phyloP scores from a whole-genome alignment of 805 yeast species.

The Lachancea lanzarotensis region DNA sequence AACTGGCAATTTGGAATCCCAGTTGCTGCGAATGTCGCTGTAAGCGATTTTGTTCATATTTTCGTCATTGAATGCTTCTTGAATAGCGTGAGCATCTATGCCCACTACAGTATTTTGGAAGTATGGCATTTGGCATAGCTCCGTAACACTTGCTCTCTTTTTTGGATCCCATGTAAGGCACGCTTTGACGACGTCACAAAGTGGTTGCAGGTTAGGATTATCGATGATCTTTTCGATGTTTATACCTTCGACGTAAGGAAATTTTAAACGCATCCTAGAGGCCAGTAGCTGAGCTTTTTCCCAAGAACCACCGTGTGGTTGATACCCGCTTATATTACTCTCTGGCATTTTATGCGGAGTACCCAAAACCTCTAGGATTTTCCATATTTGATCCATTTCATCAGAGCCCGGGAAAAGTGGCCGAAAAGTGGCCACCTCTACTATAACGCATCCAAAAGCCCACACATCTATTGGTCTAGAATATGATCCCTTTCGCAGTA shows the following conservation, averaged over 20 bases:
- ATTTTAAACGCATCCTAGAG: constrained; percentile 44
- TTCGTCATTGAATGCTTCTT: constrained; percentile 3
- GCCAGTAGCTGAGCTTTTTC: constrained; percentile 51
- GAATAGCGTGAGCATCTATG: neutral
- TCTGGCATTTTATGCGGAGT: constrained; percentile 45
- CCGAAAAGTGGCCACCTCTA: constrained; percentile 60
- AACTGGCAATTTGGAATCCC: neutral
- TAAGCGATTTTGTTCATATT: neutral
- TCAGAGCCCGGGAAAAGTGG: constrained; percentile 83
- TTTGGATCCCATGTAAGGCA: constrained; percentile 72
- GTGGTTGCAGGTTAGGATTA: constrained; percentile 36
- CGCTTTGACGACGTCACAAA: constrained; percentile 38
- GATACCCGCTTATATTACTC: constrained; percentile 18
- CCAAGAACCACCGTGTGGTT: constrained; percentile 71
- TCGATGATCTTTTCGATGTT: constrained; percentile 41
- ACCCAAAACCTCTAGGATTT: constrained; percentile 63
- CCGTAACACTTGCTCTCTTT: constrained; percentile 48
- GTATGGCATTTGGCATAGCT: constrained; percentile 45
- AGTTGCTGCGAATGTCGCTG: neutral
- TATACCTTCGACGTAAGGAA: constrained; percentile 52
- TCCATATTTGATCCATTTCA: constrained; percentile 73
- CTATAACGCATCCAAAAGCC: constrained; percentile 80
- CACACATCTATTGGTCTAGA: constrained; percentile 72
- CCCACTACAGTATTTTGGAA: constrained; percentile 40
- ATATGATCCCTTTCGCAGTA: constrained; percentile 55